Evolutionary conservation across 2,329 filamentous ascomycete species (phyloP).

Genomic region (Lomentospora prolificans): DNA sequence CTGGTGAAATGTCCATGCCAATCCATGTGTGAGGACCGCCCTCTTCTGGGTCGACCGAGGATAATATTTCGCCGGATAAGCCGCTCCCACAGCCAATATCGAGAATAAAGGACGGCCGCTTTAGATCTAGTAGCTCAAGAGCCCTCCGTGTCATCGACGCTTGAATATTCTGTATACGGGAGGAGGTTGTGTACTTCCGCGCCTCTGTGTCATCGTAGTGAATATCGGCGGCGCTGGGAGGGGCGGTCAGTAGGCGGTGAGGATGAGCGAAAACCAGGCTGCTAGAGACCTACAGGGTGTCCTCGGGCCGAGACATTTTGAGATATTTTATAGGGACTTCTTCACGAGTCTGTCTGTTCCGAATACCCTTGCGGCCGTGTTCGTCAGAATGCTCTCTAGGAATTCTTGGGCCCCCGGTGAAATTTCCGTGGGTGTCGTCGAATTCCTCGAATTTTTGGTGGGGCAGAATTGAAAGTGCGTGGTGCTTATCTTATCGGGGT

Average conservation of each 20-base stretch:
- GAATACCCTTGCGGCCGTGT: not conserved
- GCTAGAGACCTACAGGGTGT: slow-evolving; percentile 61
- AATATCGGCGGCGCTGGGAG: slow-evolving; percentile 76
- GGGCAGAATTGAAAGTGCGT: slow-evolving; percentile 1
- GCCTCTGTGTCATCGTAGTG: slow-evolving; percentile 96
- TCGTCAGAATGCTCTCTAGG: not conserved
- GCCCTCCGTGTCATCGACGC: slow-evolving; percentile 89
- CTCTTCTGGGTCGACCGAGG: slow-evolving; percentile 55
- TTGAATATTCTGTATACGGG: slow-evolving; percentile 92
- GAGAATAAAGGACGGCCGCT: slow-evolving; percentile 74
- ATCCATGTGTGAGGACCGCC: slow-evolving; percentile 89
- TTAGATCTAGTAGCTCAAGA: slow-evolving; percentile 79
- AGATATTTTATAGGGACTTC: not conserved
- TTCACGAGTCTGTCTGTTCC: not conserved
- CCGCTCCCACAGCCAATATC: slow-evolving; percentile 96
- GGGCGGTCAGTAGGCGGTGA: slow-evolving; percentile 14
- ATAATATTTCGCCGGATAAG: slow-evolving; percentile 87
- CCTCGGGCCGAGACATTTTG: slow-evolving; percentile 93
- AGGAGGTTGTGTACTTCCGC: slow-evolving; percentile 93
- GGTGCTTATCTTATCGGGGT: slow-evolving; percentile 6
- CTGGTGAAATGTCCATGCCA: slow-evolving; percentile 90
- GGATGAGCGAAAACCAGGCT: not conserved
- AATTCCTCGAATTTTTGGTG: slow-evolving; percentile 6
- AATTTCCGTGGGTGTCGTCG: not conserved
- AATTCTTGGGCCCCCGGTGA: not conserved